These are phyloP conservation scores for Aspergillus candidus DNA, from an alignment of 2,329 filamentous ascomycete species.

Conservation along the genomic window DNA sequence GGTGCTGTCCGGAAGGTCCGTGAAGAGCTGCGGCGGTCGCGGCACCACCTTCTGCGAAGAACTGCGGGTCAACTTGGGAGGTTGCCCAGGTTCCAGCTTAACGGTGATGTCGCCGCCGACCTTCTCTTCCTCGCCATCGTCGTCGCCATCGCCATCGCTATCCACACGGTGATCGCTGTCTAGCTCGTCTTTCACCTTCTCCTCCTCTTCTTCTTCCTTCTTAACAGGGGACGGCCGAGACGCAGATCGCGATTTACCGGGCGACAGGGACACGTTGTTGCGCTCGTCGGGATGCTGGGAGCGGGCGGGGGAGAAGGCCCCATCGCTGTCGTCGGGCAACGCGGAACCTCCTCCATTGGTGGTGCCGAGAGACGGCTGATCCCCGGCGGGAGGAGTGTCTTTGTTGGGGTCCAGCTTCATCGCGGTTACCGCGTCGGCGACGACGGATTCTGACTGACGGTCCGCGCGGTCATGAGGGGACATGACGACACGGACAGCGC, in stretches of 20 bases:
- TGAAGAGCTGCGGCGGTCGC: constrained; percentile 61
- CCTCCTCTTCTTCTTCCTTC: constrained; percentile 27
- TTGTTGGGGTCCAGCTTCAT: constrained; percentile 29
- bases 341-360: constrained; percentile 20
- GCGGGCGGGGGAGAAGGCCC: constrained; percentile 13
- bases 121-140: constrained; percentile 40
- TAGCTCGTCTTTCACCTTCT: constrained; percentile 20
- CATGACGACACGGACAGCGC: constrained; percentile 36
- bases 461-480: constrained; percentile 38
- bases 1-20: constrained; percentile 71
- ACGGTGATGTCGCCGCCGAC: constrained; percentile 57
- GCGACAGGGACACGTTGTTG: constrained; percentile 14
- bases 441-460: constrained; percentile 29
- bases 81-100: constrained; percentile 59
- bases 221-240: constrained; percentile 23
- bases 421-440: constrained; percentile 32
- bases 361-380: not conserved
- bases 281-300: constrained; percentile 9
- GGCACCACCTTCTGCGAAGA: constrained; percentile 62
- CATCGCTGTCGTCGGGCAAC: constrained; percentile 16
- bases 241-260: constrained; percentile 19
- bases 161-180: constrained; percentile 15
- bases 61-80: constrained; percentile 67
- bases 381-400: constrained; percentile 15
- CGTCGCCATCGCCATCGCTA: not conserved